Conservation (phyloP, 1,284 basidiomycete species). For the Cryptococcus hybrid region DNA sequence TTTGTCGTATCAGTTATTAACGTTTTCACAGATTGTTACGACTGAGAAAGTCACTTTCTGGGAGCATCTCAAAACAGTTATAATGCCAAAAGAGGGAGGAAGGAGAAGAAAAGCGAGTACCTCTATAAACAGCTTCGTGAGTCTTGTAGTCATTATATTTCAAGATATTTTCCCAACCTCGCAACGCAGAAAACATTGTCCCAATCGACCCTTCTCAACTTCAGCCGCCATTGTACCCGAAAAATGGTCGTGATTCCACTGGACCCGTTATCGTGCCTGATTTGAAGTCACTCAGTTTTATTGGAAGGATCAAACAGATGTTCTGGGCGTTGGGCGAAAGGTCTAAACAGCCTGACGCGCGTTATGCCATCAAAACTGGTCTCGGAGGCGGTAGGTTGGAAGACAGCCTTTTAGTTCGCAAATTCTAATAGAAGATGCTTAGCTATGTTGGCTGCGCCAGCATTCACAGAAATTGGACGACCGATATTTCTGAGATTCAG, state of each 20-base stretch:
- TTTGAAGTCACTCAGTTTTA: slow-evolving; percentile 58
- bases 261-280: slow-evolving; percentile 79
- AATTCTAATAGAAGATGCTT: slow-evolving; percentile 19
- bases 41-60: slow-evolving; percentile 23
- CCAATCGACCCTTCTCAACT: slow-evolving; percentile 59
- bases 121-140: slow-evolving; percentile 44
- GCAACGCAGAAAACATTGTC: slow-evolving; percentile 60
- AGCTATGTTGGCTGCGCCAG: slow-evolving; percentile 76
- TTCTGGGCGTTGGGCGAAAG: slow-evolving; percentile 74
- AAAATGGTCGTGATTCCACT: slow-evolving; percentile 73
- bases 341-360: slow-evolving; percentile 70
- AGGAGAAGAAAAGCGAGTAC: slow-evolving; percentile 18
- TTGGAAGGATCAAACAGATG: slow-evolving; percentile 62
- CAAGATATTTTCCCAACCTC: neutral
- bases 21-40: slow-evolving; percentile 26
- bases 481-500: slow-evolving; percentile 73
- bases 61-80: slow-evolving; percentile 31
- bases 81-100: slow-evolving; percentile 13
- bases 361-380: slow-evolving; percentile 84
- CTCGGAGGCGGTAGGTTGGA: slow-evolving; percentile 46
- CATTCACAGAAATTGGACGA: slow-evolving; percentile 75
- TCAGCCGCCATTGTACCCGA: slow-evolving; percentile 68
- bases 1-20: neutral
- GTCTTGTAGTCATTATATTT: slow-evolving; percentile 5
- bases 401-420: neutral